These are phyloP conservation scores for Flagelloscypha sp. DNA, from an alignment of 768 basidiomycete species.

Conservation along the genomic window DNA sequence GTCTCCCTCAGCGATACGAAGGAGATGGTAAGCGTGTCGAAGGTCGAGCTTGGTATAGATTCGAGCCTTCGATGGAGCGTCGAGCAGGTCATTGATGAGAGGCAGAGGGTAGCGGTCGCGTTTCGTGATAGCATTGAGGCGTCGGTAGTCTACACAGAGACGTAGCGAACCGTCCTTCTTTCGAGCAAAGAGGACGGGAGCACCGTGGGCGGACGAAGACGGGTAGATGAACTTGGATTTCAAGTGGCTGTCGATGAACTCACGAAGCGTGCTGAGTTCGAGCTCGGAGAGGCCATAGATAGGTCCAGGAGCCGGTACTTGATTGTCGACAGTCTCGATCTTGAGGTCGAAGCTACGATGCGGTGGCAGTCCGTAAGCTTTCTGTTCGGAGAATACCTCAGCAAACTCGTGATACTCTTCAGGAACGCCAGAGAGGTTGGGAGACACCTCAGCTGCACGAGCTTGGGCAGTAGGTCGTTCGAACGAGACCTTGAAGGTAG, in stretches of 20 bases:
- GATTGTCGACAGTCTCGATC: conserved; percentile 25
- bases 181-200: conserved; percentile 11
- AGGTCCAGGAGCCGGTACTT: conserved; percentile 22
- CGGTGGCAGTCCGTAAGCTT: conserved; percentile 21
- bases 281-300: conserved; percentile 24
- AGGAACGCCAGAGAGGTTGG: too few relatives aligned
- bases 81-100: conserved; percentile 13
- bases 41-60: conserved; percentile 26
- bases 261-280: conserved; percentile 15
- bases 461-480: too few relatives aligned
- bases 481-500: too few relatives aligned
- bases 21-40: conserved; percentile 21
- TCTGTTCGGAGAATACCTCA: too few relatives aligned
- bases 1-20: conserved; percentile 25
- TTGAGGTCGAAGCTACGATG: conserved; percentile 27
- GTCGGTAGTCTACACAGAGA: conserved; percentile 21
- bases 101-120: conserved; percentile 18
- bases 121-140: conserved; percentile 22
- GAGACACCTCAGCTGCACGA: too few relatives aligned
- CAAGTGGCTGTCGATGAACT: conserved; percentile 18
- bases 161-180: conserved; percentile 16
- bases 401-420: too few relatives aligned
- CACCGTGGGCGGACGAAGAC: conserved; percentile 7
- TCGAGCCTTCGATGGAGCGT: conserved; percentile 8
- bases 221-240: conserved; percentile 17